These are phyloP conservation scores for Wolfiporia cocos DNA, from an alignment of 1,284 basidiomycete genomes.

Conservation along the genomic window DNA sequence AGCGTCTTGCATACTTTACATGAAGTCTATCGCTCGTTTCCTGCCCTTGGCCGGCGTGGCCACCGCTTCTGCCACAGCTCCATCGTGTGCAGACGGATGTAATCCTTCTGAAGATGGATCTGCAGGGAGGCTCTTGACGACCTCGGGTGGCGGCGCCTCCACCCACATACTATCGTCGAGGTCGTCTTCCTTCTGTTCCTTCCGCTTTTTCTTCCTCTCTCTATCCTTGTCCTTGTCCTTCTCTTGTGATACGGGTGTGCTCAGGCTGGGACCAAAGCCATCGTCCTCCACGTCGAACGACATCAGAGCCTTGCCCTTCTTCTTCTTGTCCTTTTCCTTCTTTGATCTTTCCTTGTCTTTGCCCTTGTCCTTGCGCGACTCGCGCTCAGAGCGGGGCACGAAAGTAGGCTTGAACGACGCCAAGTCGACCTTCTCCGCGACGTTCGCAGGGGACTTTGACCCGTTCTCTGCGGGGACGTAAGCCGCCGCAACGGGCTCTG, in stretches of 20 bases:
- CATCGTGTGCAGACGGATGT: neutral
- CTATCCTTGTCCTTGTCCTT: constrained; percentile 29
- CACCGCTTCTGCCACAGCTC: constrained; percentile 7
- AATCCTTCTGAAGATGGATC: neutral
- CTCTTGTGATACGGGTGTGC: constrained; percentile 29
- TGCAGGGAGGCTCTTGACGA: constrained; percentile 25
- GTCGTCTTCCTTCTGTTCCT: constrained; percentile 28
- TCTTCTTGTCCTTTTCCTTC: constrained; percentile 37
- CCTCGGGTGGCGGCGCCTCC: constrained; percentile 47
- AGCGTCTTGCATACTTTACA: constrained; percentile 30
- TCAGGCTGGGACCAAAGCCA: constrained; percentile 25
- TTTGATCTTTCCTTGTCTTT: constrained; percentile 35
- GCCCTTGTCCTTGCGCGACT: constrained; percentile 25
- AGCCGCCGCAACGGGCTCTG: constrained; percentile 1
- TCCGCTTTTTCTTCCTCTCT: constrained; percentile 27
- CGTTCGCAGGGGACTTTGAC: constrained; percentile 7
- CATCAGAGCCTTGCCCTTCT: constrained; percentile 37
- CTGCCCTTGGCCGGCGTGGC: constrained; percentile 42
- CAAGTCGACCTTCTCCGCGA: constrained; percentile 42
- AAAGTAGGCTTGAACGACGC: constrained; percentile 79
- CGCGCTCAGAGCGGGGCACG: constrained; percentile 46
- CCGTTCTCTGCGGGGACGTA: constrained; percentile 12
- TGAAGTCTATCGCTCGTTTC: constrained; percentile 63
- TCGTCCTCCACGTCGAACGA: constrained; percentile 70
- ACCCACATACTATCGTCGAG: constrained; percentile 57